Percentiles rank a stretch among this genome's conserved stretches.
Conservation (phyloP, 2,329 filamentous ascomycete genomes). For the Aspergillus sp. region DNA sequence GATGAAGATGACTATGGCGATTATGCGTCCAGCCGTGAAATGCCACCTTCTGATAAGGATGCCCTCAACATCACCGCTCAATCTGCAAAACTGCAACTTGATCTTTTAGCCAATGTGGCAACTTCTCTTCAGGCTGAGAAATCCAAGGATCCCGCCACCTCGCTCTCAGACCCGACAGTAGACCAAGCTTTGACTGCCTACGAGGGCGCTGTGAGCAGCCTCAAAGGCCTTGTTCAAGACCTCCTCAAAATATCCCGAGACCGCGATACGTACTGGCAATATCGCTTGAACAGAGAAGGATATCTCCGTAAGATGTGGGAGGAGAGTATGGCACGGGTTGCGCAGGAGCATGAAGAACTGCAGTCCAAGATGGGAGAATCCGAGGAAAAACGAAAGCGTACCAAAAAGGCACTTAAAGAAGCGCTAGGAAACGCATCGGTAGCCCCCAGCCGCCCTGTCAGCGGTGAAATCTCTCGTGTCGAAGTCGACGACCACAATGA, state of each 20-base stretch:
- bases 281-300: conserved; percentile 82
- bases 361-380: conserved; percentile 84
- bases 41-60: conserved; percentile 74
- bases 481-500: conserved; percentile 32
- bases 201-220: conserved; percentile 80
- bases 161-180: conserved; percentile 72
- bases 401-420: conserved; percentile 84
- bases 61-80: conserved; percentile 96
- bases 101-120: conserved; percentile 81
- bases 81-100: conserved; percentile 86
- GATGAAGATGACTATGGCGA: conserved; percentile 75
- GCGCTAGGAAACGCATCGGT: conserved; percentile 60
- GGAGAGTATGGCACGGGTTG: conserved; percentile 97
- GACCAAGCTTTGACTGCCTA: conserved; percentile 78
- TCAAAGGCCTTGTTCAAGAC: conserved; percentile 79
- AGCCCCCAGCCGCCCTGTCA: conserved; percentile 35
- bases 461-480: conserved; percentile 21
- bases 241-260: conserved; percentile 89
- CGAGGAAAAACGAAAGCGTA: conserved; percentile 81
- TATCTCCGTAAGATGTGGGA: conserved; percentile 97
- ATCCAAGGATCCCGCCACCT: conserved; percentile 62
- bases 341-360: conserved; percentile 85
- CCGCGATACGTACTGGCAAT: conserved; percentile 95
- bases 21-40: conserved; percentile 72
- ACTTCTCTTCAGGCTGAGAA: conserved; percentile 72